Base-by-base conservation (phyloP, 352 stramenopile species). In the Globisporangium spinosum region DNA sequence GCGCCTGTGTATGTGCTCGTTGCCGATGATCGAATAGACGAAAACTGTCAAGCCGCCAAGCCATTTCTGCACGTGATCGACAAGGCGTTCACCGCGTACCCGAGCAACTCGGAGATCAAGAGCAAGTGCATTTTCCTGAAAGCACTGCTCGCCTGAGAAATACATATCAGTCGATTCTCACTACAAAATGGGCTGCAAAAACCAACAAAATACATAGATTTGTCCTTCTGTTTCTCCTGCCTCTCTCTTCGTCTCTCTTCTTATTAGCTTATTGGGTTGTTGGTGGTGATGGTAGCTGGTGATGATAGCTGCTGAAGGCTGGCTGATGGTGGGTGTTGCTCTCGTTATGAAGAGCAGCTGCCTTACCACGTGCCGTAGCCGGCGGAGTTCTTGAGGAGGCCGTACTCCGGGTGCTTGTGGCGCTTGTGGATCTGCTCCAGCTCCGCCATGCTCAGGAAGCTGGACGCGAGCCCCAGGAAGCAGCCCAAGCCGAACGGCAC, bases 381-480 rank as follows among this genome's bases (percentile, higher is more conserved):
- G 20, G 69, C 69, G 51, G 76, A 40, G 34, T 70, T 72, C 54
- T 87, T 78, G 62, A 89, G 82, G 64, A 91, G 75, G 9, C 85
- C 85, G 62, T 93, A 95, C 68, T 91, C 87, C 0, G 87, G 87
- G 72, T 95, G 87, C 64, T 89, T 90, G 74, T 90, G 75, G 58
- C 83, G 82, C 70, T 89, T 85, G 76, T 95, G 87, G 53, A 93
- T 91, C 47, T 78, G 79, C 58, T 91, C 77, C 17, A 95, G 75
- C 69, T 95, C 87, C 32, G 89, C 67, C 38, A 95, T 67, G 40
- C 85, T 91, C 20, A 95, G 77, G 20, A 91, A 77, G 58, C 77
- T 83, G 6, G 83, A 87, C 27, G 76, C 74, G 25, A 95, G 73
- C 2, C 82, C 82, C 10, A 92, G 74, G 32, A 90, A 70, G 67